Percentiles rank a stretch among this genome's conserved stretches.
phyloP scores from a whole-genome alignment of 1,139 yeast genomes.

The Hansenula sp. region DNA sequence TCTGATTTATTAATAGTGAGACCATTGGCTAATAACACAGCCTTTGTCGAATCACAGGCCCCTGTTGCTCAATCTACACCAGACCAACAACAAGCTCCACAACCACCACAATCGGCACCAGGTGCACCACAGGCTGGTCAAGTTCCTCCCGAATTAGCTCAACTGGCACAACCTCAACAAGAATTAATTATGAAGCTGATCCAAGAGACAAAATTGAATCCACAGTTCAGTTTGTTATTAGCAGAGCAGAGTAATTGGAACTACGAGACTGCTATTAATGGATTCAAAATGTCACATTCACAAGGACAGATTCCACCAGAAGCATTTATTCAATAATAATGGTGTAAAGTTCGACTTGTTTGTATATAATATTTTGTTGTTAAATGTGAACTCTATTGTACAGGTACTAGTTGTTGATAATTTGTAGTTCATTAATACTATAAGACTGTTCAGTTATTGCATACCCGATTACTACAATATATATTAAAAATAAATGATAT shows the following conservation, averaged over 20 bases:
- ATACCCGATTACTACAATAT: no score
- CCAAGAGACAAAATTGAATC: slow-evolving; percentile 69
- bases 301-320: slow-evolving; percentile 51
- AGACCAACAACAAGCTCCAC: slow-evolving; percentile 23
- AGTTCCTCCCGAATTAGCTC: slow-evolving; percentile 26
- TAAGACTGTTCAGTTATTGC: no score
- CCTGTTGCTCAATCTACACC: slow-evolving; percentile 4
- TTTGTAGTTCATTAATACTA: no score
- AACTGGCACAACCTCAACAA: slow-evolving; percentile 53
- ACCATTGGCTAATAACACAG: slow-evolving; percentile 50
- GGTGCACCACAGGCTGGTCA: slow-evolving; percentile 21
- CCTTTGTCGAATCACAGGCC: slow-evolving; percentile 26
- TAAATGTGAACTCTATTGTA: no score
- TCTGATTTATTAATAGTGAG: slow-evolving; percentile 76
- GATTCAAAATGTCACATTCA: slow-evolving; percentile 61
- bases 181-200: slow-evolving; percentile 62
- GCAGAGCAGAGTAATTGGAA: slow-evolving; percentile 91
- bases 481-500: no score
- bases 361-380: no score
- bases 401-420: no score
- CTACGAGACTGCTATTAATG: slow-evolving; percentile 60
- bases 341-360: no score
- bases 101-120: slow-evolving; percentile 19
- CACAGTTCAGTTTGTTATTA: slow-evolving; percentile 77
- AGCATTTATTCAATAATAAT: no score